Percentiles rank a stretch among this genome's conserved stretches.
phyloP scores from a whole-genome alignment of 495 filamentous ascomycete species.

The Cenococcum geophilum region DNA sequence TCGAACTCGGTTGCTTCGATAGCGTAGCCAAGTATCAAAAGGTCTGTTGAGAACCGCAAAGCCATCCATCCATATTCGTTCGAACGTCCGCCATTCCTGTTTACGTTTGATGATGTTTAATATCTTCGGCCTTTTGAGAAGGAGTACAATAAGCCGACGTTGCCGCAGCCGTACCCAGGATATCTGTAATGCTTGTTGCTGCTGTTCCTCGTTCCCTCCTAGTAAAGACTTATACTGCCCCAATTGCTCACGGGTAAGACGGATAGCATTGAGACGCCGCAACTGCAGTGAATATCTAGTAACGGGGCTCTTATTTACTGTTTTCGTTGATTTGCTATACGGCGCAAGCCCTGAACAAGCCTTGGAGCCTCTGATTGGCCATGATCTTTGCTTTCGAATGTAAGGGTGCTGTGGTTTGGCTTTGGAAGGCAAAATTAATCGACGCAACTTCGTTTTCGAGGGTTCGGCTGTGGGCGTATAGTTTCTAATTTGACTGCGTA shows the following conservation, averaged over 20 bases:
- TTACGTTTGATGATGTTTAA: not conserved
- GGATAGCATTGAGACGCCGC: too few relatives aligned
- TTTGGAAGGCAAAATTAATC: too few relatives aligned
- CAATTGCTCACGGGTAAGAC: too few relatives aligned
- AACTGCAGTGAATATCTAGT: too few relatives aligned
- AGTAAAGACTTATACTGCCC: not conserved
- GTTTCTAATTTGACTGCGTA: slow-evolving; percentile 6
- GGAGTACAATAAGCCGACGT: not conserved
- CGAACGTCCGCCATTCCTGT: not conserved
- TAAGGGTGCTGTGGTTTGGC: too few relatives aligned
- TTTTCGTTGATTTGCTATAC: too few relatives aligned
- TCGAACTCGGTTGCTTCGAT: not conserved
- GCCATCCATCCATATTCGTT: not conserved
- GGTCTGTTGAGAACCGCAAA: not conserved
- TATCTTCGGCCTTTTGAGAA: not conserved
- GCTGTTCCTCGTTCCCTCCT: not conserved
- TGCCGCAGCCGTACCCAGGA: not conserved
- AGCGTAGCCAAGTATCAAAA: not conserved
- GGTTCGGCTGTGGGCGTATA: not conserved
- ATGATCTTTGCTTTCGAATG: too few relatives aligned
- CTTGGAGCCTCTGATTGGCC: too few relatives aligned
- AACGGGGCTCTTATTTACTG: too few relatives aligned
- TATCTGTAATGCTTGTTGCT: not conserved
- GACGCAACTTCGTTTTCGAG: not conserved
- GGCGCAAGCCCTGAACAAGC: too few relatives aligned